A percentile compares a stretch with the other conserved stretches of the same genome.
phyloP scores from a whole-genome alignment of 345 rosid genomes.

The Raphanus raphanistrum region DNA sequence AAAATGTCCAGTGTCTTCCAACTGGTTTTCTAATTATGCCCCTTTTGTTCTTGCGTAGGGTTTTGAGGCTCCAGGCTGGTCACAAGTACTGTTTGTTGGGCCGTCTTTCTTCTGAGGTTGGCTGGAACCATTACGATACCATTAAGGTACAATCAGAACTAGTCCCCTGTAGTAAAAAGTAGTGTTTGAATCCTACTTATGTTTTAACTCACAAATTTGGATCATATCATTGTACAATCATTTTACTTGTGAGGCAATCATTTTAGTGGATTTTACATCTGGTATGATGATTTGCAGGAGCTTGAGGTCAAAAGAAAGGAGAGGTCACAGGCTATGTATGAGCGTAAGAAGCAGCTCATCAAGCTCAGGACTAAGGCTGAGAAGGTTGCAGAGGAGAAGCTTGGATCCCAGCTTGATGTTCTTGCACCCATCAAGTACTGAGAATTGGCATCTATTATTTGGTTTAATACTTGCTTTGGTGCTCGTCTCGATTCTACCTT shows the following conservation, averaged over 20 bases:
- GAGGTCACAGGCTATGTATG: slow-evolving; percentile 59
- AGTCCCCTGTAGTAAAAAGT: not conserved
- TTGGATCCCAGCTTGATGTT: slow-evolving; percentile 68
- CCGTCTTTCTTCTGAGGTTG: slow-evolving; percentile 70
- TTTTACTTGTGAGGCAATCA: not conserved
- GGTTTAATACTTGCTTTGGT: not conserved
- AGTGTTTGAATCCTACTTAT: not conserved
- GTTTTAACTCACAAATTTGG: not conserved
- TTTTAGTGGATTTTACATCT: too few relatives aligned
- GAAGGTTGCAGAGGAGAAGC: slow-evolving; percentile 80
- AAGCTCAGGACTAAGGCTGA: slow-evolving; percentile 82
- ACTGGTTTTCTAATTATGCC: not conserved
- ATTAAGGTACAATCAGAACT: slow-evolving; percentile 50
- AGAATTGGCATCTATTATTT: slow-evolving; percentile 6
- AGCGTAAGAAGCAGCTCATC: slow-evolving; percentile 78
- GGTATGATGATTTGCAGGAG: slow-evolving; percentile 46
- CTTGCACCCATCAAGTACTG: slow-evolving; percentile 68
- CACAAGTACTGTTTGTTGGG: slow-evolving; percentile 85
- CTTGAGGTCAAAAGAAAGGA: slow-evolving; percentile 87
- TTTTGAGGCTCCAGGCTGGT: slow-evolving; percentile 86
- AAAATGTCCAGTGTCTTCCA: not conserved
- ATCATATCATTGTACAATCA: not conserved
- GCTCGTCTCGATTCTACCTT: slow-evolving; percentile 9
- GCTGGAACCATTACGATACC: slow-evolving; percentile 88
- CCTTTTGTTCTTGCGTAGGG: slow-evolving; percentile 45